Evolutionary conservation across 208 protist species (phyloP), one percentile per base, ranked within the genome.

Genomic region (Leishmania tropica): DNA sequence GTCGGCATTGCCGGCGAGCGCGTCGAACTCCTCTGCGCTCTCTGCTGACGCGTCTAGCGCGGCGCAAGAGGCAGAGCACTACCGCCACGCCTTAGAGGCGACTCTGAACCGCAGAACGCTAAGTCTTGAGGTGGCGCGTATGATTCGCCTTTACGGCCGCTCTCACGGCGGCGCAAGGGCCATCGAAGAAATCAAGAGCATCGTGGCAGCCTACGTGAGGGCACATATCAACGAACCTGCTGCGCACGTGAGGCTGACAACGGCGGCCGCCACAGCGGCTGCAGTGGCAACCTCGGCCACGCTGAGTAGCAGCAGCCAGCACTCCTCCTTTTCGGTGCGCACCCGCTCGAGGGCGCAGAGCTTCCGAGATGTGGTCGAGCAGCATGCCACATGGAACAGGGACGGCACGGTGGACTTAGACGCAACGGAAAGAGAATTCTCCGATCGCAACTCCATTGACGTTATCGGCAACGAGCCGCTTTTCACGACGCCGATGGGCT

Each of bases 401-500:
- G 47, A 75, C 40, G 21, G 54, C 53, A 40, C 51, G 19, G 31
- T 10, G 8, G 40, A 31, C 10, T 31, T n/a, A 1, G 75, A 77
- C 17, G 48, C 81, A n/a, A 58, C 51, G 37, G 71, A 65, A 17
- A 58, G 45, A 11, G 76, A 58, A 47, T 45, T 51, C 11, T 42
- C 65, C 48, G 72, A 51, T 17, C 48, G 35, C 40, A 76, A 7
- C 48, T 28, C 70, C 40, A 75, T 68, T 5, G 60, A 80, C 35
- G 67, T 87, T 8, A 62, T 93, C 11, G 83, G 83, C 28, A 89
- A 75, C 54, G 87, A 96, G 75, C 82, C 82, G 11, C 78, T 85
- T 72, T 88, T 94, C 42, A 90, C 86, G 11, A 91, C 89, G 15
- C 89, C 90, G 54, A 89, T 93, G 80, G 90, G 89, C 47, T 95